These are phyloP conservation scores for Chenopodium berlandieri DNA, from an alignment of 148 eudicot species.

Conservation along the genomic window DNA sequence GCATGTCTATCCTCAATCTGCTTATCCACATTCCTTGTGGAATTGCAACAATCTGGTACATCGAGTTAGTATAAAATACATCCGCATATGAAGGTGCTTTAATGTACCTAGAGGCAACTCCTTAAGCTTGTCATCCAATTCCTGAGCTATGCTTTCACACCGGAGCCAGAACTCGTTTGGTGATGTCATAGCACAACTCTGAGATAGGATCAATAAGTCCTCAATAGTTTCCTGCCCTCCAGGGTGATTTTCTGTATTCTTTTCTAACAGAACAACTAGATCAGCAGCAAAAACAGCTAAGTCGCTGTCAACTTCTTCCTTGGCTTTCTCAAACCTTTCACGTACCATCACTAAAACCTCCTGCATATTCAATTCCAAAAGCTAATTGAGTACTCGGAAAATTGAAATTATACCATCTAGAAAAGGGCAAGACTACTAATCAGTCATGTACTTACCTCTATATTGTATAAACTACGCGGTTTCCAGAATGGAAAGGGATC, in stretches of 20 bases:
- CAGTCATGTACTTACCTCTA: conserved; percentile 54
- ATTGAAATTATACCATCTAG: neutral
- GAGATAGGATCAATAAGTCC: conserved; percentile 82
- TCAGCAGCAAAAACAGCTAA: conserved; percentile 92
- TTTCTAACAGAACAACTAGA: conserved; percentile 82
- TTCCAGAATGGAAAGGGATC: conserved; percentile 93
- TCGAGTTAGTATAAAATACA: conserved; percentile 96
- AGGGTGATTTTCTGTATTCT: conserved; percentile 83
- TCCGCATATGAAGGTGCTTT: conserved; percentile 97
- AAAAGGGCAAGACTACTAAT: neutral
- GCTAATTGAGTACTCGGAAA: conserved; percentile 10
- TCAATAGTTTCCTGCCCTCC: conserved; percentile 97
- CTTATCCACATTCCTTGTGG: conserved; percentile 96
- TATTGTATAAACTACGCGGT: conserved; percentile 86
- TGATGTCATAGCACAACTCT: conserved; percentile 89
- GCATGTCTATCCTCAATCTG: conserved; percentile 60
- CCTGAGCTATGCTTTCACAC: conserved; percentile 97
- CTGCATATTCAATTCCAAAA: conserved; percentile 35
- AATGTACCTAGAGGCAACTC: conserved; percentile 80
- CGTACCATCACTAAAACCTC: conserved; percentile 88
- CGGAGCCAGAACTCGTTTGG: conserved; percentile 97
- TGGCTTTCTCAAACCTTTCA: conserved; percentile 94
- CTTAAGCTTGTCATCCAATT: conserved; percentile 92
- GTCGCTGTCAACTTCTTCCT: conserved; percentile 97
- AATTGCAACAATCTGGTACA: conserved; percentile 95